Evolutionary conservation across 495 filamentous ascomycete species (phyloP), one percentile per base, ranked within the genome.

Genomic region (Neurospora sp.): DNA sequence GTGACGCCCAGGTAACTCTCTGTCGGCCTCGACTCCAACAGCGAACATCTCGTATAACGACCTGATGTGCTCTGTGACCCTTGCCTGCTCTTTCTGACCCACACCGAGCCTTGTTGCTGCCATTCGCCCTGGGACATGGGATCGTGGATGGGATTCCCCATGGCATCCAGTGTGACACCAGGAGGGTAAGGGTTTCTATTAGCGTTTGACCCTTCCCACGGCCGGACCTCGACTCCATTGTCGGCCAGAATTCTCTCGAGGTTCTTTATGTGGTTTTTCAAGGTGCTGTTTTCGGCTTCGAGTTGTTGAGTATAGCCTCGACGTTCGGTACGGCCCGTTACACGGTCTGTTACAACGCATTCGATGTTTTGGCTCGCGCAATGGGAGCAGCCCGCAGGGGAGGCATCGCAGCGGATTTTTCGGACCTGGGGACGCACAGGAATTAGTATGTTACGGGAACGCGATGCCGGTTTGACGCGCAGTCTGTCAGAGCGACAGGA

Each of bases 301-400:
- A 92, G 80, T 72, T 87, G 82, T 77, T 92, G 89, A 71, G 92
- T 81, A 75, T 93, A 91, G 9, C 94, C 93, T 71, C 94, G 87
- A n/a, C 87, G 86, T 39, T 89, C 89, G 16, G 94, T 92, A 71
- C 91, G 89, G 37, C 92, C 92, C n/a, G 92, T 94, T 74, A 96
- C 93, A 39, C 92, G 88, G 80, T 97, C 94, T 16, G 93, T 97
- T 10, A 93, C 92, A 76, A 87, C 88, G 81, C 94, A 97, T 72
- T 89, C 87, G 69, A 89, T 86, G 74, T 89, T 88, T 71, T 89
- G 89, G 78, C 90, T 88, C 73, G 87, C 82, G 81, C 93, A 97
- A 73, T 91, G 89, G 73, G 88, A 89, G 77, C 93, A 97, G 61
- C 93, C 92, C 68, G 89, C 88, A 39, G 87, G 84, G 38, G 89